Base-by-base conservation (phyloP, 1,284 basidiomycete species). In the Puccinia coronata region DNA sequence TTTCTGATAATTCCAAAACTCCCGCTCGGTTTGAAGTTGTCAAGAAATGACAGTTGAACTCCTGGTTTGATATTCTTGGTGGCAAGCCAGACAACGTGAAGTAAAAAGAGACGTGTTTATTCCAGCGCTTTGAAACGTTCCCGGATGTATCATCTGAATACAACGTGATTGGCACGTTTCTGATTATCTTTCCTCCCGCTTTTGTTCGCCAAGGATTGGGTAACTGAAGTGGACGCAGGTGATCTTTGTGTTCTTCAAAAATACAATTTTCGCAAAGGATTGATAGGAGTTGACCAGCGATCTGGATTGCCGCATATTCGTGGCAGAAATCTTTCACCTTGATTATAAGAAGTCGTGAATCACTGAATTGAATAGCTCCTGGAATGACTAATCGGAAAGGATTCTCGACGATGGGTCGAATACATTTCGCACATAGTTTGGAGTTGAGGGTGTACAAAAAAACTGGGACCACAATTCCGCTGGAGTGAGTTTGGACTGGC, bases 131-230 rank as follows among this genome's bases (percentile, higher is more conserved):
- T 0, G 87, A 88, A 0, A 85, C 34, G 82, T 88, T 88, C 0
- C 88, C 88, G 0, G 87, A 88, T 0, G 87, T 88, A 79, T 89
- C 87, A 70, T 88, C 87, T 75, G 88, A 88, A 79, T 88, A 89
- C 0, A 87, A 34, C 87, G 86, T 88, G 0, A 88, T 77, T 0
- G 87, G 86, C 25, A 87, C 28, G n/a, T 82, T 11, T 1, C 70
- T 20, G 51, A 65, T 65, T 2, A 65, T 43, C 23, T 65, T 65
- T 12, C 63, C 63, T 4, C 12, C 39, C 6, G 63, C 20, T 39
- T 65, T 65, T 25, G 34, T 65, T 36, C 28, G 4, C 63, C 63
- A 65, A 5, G 63, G 34, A 28, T n/a, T 65, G 31, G 63, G 31
- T 12, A 65, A 39, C 4, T 4, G 6, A n/a, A 65, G 14, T 39